Percentiles rank a stretch among this genome's conserved stretches.
These are phyloP conservation scores for Yamadazyma atmosphaerica DNA, from an alignment of 1,139 yeast species.

Conservation along the genomic window DNA sequence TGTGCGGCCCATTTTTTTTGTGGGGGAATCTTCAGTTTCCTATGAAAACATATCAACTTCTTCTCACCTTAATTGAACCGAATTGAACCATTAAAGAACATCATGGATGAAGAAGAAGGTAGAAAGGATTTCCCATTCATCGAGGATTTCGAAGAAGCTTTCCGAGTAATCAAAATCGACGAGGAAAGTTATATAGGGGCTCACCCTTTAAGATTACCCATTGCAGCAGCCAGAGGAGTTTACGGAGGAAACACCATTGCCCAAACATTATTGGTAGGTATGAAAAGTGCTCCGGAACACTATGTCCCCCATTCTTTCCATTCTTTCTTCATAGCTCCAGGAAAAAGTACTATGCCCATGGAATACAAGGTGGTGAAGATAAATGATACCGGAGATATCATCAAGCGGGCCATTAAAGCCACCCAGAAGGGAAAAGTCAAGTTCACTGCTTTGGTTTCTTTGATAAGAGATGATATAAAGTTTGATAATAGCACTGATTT, in stretches of 20 bases:
- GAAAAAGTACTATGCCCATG: conserved; percentile 49
- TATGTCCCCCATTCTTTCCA: conserved; percentile 42
- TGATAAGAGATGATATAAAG: conserved; percentile 20
- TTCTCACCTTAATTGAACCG: not conserved
- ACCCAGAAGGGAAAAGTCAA: conserved; percentile 30
- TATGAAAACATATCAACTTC: not conserved
- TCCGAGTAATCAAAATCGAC: conserved; percentile 32
- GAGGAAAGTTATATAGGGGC: conserved; percentile 35
- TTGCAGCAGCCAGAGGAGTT: conserved; percentile 63
- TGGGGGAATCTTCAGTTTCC: not conserved
- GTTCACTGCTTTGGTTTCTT: conserved; percentile 32
- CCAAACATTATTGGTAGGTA: conserved; percentile 68
- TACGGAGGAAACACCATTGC: conserved; percentile 82
- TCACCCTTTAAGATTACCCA: conserved; percentile 38
- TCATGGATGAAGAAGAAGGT: not conserved
- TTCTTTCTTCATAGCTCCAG: conserved; percentile 46
- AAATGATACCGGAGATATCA: conserved; percentile 32
- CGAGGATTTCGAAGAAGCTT: conserved; percentile 41
- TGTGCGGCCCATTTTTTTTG: conserved; percentile 3
- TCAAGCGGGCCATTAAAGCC: conserved; percentile 29
- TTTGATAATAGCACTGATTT: conserved; percentile 10
- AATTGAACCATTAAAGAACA: too few species aligned
- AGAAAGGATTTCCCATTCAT: not conserved
- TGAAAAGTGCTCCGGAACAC: conserved; percentile 33
- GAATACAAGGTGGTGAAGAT: conserved; percentile 58